These are phyloP conservation scores for Torulaspora delbrueckii DNA, from an alignment of 805 yeast species.

Conservation along the genomic window DNA sequence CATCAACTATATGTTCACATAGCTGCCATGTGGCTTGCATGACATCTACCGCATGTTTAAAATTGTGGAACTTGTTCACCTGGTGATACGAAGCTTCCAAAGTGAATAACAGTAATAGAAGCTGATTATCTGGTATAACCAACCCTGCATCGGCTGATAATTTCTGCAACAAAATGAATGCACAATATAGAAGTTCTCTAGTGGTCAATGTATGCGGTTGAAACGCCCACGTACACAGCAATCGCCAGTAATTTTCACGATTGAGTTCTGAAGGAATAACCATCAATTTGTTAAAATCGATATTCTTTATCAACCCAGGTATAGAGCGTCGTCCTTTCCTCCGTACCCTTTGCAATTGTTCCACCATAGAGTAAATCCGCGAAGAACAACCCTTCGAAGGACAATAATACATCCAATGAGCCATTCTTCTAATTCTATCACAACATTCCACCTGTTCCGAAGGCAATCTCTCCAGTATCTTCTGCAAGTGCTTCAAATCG, in stretches of 20 bases:
- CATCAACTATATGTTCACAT: conserved; percentile 19
- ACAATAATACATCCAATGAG: conserved; percentile 32
- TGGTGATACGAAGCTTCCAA: conserved; percentile 75
- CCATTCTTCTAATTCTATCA: conserved; percentile 25
- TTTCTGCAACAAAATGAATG: conserved; percentile 23
- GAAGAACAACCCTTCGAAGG: conserved; percentile 8
- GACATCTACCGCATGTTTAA: conserved; percentile 93
- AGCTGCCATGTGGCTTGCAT: conserved; percentile 81
- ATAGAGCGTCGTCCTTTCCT: conserved; percentile 4
- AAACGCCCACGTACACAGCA: conserved; percentile 30
- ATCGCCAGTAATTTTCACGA: conserved; percentile 16
- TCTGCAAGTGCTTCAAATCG: neutral
- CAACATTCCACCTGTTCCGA: conserved; percentile 6
- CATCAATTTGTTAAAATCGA: conserved; percentile 17
- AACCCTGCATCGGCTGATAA: conserved; percentile 18
- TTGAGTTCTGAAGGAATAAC: conserved; percentile 2
- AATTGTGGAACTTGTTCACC: conserved; percentile 90
- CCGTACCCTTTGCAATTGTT: conserved; percentile 18
- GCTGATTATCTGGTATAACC: conserved; percentile 38
- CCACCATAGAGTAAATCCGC: conserved; percentile 29
- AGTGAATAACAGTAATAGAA: conserved; percentile 57
- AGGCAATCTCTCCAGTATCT: conserved; percentile 2
- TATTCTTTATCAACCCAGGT: conserved; percentile 21
- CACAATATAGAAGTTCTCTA: conserved; percentile 28
- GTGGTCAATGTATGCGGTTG: conserved; percentile 27